Evolutionary conservation across 495 filamentous ascomycete species (phyloP).

Genomic region (Neurospora sp.): DNA sequence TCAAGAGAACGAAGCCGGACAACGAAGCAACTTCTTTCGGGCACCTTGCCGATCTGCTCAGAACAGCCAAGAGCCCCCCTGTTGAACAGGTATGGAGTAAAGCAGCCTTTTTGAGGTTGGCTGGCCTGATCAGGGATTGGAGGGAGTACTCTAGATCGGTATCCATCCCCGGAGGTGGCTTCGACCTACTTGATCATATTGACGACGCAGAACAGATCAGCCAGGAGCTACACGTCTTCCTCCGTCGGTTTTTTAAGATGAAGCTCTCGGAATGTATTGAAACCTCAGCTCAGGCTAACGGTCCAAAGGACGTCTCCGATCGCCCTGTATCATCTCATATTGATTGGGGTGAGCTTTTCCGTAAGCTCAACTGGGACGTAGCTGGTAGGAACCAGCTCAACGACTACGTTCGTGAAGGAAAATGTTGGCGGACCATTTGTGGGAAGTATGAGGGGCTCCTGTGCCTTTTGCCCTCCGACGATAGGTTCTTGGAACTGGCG

Average conservation of each 20-base stretch:
- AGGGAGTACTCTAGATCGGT: conserved; percentile 1
- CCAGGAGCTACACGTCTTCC: conserved; percentile 14
- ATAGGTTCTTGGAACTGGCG: conserved; percentile 10
- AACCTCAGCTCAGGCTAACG: background rate
- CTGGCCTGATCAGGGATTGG: conserved; percentile 16
- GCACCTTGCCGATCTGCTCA: conserved; percentile 8
- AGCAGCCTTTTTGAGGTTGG: conserved; percentile 16
- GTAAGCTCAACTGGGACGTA: conserved; percentile 13
- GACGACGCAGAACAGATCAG: conserved; percentile 5
- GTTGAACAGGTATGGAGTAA: conserved; percentile 5
- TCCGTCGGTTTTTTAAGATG: conserved; percentile 17
- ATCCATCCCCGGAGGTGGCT: background rate
- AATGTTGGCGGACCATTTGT: conserved; percentile 21
- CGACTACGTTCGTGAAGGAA: conserved; percentile 21
- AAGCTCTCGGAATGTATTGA: conserved; percentile 7
- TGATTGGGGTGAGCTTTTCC: conserved; percentile 5
- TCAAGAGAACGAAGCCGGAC: background rate
- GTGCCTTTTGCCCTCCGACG: conserved; percentile 11
- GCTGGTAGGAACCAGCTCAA: conserved; percentile 8
- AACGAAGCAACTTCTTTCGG: background rate
- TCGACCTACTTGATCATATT: conserved; percentile 9
- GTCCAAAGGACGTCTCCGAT: background rate
- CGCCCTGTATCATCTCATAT: background rate
- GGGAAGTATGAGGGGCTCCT: conserved; percentile 14
- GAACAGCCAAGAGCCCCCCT: background rate